These are phyloP conservation scores for Penicillium arizonense DNA, from an alignment of 495 filamentous ascomycete genomes.

Conservation along the genomic window DNA sequence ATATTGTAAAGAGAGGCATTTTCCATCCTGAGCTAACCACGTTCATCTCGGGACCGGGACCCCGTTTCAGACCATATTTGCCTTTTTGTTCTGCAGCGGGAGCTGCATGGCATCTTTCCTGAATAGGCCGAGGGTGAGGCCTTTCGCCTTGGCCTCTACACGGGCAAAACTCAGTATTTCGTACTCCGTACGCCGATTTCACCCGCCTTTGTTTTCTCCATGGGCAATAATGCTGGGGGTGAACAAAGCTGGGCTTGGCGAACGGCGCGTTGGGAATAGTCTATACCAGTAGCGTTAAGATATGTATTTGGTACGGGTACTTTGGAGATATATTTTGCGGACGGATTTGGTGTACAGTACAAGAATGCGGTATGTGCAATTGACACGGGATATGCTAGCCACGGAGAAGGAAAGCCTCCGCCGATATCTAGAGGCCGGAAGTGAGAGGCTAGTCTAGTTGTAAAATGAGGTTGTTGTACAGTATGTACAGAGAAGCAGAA, in stretches of 20 bases:
- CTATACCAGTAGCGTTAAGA: background rate
- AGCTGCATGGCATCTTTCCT: slow-evolving; percentile 9
- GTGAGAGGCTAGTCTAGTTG: no score
- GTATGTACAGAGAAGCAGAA: background rate
- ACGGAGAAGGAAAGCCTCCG: no score
- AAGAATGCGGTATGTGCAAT: no score
- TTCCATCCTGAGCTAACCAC: slow-evolving; percentile 12
- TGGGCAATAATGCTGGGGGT: slow-evolving; percentile 23
- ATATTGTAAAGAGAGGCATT: background rate
- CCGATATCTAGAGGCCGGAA: no score
- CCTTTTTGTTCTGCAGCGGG: slow-evolving; percentile 19
- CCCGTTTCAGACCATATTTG: slow-evolving; percentile 9
- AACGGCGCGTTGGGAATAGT: slow-evolving; percentile 14
- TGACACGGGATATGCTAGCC: no score
- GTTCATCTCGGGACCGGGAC: slow-evolving; percentile 15
- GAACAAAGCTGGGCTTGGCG: slow-evolving; percentile 24
- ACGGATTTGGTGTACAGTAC: no score
- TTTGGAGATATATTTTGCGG: background rate
- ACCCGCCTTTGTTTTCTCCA: slow-evolving; percentile 16
- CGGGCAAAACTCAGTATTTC: no score
- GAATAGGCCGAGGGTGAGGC: slow-evolving; percentile 1
- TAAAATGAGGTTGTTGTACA: background rate
- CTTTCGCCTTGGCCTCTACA: background rate
- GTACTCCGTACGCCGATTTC: background rate
- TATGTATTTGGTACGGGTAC: background rate